phyloP scores from a whole-genome alignment of 2,329 filamentous ascomycete genomes.

The Epichloe amarillans region DNA sequence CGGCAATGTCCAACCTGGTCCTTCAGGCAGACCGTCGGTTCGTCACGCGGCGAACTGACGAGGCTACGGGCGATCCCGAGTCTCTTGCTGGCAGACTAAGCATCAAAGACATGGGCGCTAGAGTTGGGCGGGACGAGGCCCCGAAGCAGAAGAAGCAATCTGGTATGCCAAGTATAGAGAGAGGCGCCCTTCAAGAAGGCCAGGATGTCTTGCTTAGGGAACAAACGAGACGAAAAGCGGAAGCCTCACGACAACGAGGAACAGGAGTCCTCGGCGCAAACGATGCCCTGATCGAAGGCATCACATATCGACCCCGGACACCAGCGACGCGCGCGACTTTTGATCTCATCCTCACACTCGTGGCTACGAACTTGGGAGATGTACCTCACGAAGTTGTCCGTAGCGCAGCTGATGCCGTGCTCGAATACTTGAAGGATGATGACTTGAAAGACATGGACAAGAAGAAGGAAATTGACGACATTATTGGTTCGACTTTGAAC shows the following conservation, averaged over 20 bases:
- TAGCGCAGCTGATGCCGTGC: constrained; percentile 81
- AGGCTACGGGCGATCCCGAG: constrained; percentile 93
- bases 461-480: constrained; percentile 93
- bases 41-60: constrained; percentile 80
- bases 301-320: constrained; percentile 84
- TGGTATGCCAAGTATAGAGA: constrained; percentile 55
- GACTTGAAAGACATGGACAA: constrained; percentile 95
- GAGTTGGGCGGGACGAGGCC: constrained; percentile 64
- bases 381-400: constrained; percentile 83
- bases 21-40: constrained; percentile 98
- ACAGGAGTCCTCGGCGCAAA: constrained; percentile 71
- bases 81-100: constrained; percentile 89
- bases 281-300: constrained; percentile 79
- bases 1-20: constrained; percentile 99
- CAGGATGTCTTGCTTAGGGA: constrained; percentile 72
- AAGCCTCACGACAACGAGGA: constrained; percentile 51
- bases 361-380: constrained; percentile 79
- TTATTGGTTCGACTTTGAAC: constrained; percentile 68
- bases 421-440: constrained; percentile 91
- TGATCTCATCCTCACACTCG: constrained; percentile 84
- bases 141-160: constrained; percentile 69
- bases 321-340: constrained; percentile 85
- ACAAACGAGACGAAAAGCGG: constrained; percentile 75
- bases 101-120: constrained; percentile 86
- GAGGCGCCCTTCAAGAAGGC: constrained; percentile 65